phyloP scores from a whole-genome alignment of 176 grass and related monocot species.

The Carex kokanica region DNA sequence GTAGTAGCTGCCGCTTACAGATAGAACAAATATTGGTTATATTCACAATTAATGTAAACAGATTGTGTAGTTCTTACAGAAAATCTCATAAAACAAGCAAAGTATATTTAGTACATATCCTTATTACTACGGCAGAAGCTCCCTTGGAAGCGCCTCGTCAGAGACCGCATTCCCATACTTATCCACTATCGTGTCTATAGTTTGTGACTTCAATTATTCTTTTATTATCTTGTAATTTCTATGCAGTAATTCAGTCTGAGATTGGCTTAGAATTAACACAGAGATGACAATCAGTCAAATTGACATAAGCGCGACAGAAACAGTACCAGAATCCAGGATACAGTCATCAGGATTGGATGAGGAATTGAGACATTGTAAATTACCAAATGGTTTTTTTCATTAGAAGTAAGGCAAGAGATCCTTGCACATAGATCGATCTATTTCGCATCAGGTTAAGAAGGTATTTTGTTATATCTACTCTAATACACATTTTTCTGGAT shows the following conservation, averaged over 20 bases:
- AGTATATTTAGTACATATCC: slow-evolving; percentile 43
- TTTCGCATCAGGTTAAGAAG: slow-evolving; percentile 89
- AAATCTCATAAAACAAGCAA: too few species aligned
- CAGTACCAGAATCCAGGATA: neutral
- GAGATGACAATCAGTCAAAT: neutral
- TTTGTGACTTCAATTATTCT: slow-evolving; percentile 71
- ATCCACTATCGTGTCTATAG: slow-evolving; percentile 82
- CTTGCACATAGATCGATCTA: slow-evolving; percentile 68
- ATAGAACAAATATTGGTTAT: too few species aligned
- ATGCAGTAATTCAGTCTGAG: slow-evolving; percentile 84
- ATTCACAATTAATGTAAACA: too few species aligned
- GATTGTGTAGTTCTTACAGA: too few species aligned
- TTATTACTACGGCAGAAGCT: slow-evolving; percentile 93
- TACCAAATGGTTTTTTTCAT: slow-evolving; percentile 93
- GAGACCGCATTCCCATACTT: slow-evolving; percentile 91
- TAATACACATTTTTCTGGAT: slow-evolving; percentile 84
- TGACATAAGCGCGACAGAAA: neutral
- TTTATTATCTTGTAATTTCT: slow-evolving; percentile 80
- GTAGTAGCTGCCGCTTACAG: too few species aligned
- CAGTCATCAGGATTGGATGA: neutral
- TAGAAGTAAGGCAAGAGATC: slow-evolving; percentile 85
- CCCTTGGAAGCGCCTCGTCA: slow-evolving; percentile 63
- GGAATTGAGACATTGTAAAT: neutral
- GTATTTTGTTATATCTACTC: slow-evolving; percentile 92
- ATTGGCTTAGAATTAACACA: neutral